Percentiles rank a stretch among this genome's conserved stretches.
These are phyloP conservation scores for Orbilia ellipsospora DNA, from an alignment of 2,329 filamentous ascomycete genomes.

Conservation along the genomic window DNA sequence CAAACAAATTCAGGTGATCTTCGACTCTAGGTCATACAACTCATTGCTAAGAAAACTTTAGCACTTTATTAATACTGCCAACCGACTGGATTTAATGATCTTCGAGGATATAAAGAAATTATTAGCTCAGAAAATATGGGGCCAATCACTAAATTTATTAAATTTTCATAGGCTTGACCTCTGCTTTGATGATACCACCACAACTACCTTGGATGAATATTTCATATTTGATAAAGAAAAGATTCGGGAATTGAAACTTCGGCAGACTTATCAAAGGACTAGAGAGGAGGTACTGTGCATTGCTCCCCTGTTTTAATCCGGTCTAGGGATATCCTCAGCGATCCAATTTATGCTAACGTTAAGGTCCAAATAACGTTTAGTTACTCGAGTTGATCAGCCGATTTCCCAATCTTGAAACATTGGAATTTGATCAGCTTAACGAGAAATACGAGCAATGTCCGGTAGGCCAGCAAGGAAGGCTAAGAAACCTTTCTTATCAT, in stretches of 20 bases:
- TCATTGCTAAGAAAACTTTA: not conserved
- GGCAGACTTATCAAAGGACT: not conserved
- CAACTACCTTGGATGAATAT: not conserved
- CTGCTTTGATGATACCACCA: not conserved
- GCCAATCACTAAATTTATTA: not conserved
- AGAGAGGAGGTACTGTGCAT: slow-evolving; percentile 1
- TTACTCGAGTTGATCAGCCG: not conserved
- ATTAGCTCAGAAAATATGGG: no score
- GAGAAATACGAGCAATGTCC: not conserved
- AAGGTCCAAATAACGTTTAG: not conserved
- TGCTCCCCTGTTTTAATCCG: not conserved
- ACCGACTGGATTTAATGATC: not conserved
- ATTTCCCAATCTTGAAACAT: not conserved
- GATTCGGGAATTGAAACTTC: not conserved
- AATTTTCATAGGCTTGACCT: not conserved
- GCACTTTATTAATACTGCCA: not conserved
- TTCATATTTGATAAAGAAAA: not conserved
- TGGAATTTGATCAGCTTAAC: not conserved
- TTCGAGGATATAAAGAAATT: not conserved
- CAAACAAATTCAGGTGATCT: not conserved
- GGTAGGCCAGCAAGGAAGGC: no score
- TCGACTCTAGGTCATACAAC: not conserved
- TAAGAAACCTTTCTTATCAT: no score
- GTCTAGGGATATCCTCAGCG: no score
- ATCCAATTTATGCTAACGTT: no score